A percentile compares a stretch with the other conserved stretches of the same genome.
Conservation (phyloP, 176 grass and related monocot genomes). For the Bothriochloa decipiens region DNA sequence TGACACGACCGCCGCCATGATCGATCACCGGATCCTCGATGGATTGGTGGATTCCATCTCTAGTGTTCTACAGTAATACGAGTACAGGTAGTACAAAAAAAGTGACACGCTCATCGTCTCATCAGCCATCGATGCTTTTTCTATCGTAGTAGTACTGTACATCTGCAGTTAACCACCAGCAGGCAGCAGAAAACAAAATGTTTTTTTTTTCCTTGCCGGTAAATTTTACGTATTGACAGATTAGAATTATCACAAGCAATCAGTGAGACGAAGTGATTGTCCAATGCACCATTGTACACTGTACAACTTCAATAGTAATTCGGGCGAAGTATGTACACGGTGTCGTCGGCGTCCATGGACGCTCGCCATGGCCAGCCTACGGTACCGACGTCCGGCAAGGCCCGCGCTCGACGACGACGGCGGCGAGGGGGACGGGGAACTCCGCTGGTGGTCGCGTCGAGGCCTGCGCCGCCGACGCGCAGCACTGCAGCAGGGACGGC, state of each 20-base stretch:
- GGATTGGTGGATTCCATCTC: neutral
- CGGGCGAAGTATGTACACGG: neutral
- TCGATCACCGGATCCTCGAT: neutral
- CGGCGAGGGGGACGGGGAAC: neutral
- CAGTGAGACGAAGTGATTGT: neutral
- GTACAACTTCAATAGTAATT: neutral
- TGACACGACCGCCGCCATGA: slow-evolving; percentile 20
- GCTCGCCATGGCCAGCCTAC: neutral
- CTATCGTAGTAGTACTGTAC: neutral
- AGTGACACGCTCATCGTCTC: neutral
- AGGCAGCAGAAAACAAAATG: slow-evolving; percentile 3
- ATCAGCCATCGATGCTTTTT: neutral
- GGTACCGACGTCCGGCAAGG: slow-evolving; percentile 25
- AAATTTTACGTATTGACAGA: neutral
- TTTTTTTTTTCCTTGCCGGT: neutral
- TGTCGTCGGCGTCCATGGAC: neutral
- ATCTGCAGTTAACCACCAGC: neutral
- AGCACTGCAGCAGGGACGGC: neutral
- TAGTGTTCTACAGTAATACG: neutral
- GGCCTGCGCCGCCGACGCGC: neutral
- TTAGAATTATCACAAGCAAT: neutral
- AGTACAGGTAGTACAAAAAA: neutral
- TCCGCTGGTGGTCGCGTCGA: neutral
- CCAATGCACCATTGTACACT: neutral
- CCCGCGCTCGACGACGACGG: neutral